Conservation (phyloP, 495 filamentous ascomycete genomes). For the Letharia lupina region DNA sequence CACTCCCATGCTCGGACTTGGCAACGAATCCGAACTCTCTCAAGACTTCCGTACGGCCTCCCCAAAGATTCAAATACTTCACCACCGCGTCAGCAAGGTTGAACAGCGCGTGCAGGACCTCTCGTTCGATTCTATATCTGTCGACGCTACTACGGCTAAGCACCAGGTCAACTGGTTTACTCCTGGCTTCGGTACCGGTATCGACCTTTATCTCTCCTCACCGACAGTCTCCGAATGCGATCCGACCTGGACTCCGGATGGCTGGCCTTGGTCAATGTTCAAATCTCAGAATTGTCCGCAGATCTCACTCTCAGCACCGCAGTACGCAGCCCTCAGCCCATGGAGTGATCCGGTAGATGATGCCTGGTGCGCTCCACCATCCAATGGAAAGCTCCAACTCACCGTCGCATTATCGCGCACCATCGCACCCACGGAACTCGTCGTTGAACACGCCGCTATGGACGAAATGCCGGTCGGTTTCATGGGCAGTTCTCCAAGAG, state of each 20-base stretch:
- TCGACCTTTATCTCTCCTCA: slow-evolving; percentile 16
- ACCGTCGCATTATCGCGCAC: slow-evolving; percentile 29
- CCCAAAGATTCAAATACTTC: neutral
- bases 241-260: slow-evolving; percentile 5
- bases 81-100: slow-evolving; percentile 6
- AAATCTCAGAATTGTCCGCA: neutral
- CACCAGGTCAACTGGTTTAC: slow-evolving; percentile 20
- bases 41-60: neutral
- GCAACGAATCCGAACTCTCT: neutral
- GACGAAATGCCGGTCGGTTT: slow-evolving; percentile 29
- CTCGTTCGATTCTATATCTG: neutral
- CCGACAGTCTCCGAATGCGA: slow-evolving; percentile 14
- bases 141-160: neutral
- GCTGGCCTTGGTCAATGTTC: slow-evolving; percentile 4
- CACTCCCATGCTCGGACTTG: neutral
- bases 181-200: slow-evolving; percentile 5
- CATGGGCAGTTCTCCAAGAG: slow-evolving; percentile 33
- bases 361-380: slow-evolving; percentile 39
- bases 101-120: slow-evolving; percentile 4
- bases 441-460: slow-evolving; percentile 41
- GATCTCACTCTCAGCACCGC: neutral
- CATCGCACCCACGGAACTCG: slow-evolving; percentile 40
- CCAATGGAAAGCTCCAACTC: slow-evolving; percentile 36
- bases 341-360: slow-evolving; percentile 41
- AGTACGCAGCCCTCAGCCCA: slow-evolving; percentile 26